Base-by-base conservation (phyloP, 2,329 filamentous ascomycete genomes). In the Cytospora leucostoma region DNA sequence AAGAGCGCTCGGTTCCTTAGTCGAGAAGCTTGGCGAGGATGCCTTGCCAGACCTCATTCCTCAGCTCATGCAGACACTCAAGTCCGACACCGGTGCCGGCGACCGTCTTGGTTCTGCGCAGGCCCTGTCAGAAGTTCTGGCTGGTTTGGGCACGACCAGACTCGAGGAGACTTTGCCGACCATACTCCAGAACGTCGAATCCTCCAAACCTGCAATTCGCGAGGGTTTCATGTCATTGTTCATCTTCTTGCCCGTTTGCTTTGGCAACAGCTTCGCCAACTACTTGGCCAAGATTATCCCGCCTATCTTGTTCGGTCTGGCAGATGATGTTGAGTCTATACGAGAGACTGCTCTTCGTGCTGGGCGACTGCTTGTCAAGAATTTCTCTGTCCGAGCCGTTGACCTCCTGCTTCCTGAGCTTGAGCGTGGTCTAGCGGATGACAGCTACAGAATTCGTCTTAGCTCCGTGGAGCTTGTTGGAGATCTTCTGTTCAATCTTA, bases 191-290 rank as follows among this genome's bases (percentile, higher is more conserved):
- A 99, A 99, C 72, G 94, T 97, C 68, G 88, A 92, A 69, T 98
- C 94, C 71, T 87, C 89, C 69, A 97, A 97, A 77, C 75, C 95
- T 19, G 88, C 93, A 61, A 92, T 99, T 67, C 88, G 95, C 71
- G 95, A 99, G 81, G 95, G 95, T 53, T 99, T 99, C 80, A 99
- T 99, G 95, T 97, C 95, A 8, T 84, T 99, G 49, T 99, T 99
- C 78, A 98, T 99, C 69, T 99, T 97, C 84, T 87, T 99, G 79
- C 95, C 95, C 13, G 95, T 97, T 59, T 99, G 95, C 79, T 99
- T 99, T 71, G 95, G 95, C 72, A 99, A 99, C 83, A 96, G 93
- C 76, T 99, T 99, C 73, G 90, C 95, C 70, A 93, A 92, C 73
- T 99, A 99, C 73, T 88, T 99, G 66, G 92, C 89, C 77, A 93